Base-by-base conservation (phyloP, 2,329 filamentous ascomycete genomes). In the Shiraia bambusicola region DNA sequence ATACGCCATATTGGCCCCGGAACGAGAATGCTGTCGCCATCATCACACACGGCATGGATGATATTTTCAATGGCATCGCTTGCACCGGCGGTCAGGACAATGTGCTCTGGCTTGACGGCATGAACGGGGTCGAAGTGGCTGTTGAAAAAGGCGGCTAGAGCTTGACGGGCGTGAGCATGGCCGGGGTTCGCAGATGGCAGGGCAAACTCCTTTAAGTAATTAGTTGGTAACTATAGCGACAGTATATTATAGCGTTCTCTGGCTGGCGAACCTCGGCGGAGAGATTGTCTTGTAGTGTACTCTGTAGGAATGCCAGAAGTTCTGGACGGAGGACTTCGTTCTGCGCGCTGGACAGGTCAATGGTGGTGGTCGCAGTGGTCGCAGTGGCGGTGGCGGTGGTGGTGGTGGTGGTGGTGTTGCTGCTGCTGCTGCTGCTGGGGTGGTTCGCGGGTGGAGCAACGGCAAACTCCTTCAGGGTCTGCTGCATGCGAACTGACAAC, bases 1-100 rank as follows among this genome's bases (percentile, higher is more conserved):
- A 44, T 51, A 64, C 61, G 45, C 61, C 62, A 65, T 33, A 54
- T 55, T 12, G 62, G 62, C 2, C 62, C 62, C 6, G 61, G 61
- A 5, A 63, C 47, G n/a, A 65, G 49, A 12, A 65, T 49, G 26
- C 56, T 58, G 29, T 65, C 62, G 7, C 59, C 62, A 31, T 62
- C 58, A 19, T 64, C 59, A 36, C 62, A 65, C 2, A 65, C 46
- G 6, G 57, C 45, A 22, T 64, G 50, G 15, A 65, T 48, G 8
- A 62, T 26, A 13, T 41, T 57, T 19, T 63, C 60, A 13, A 65
- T 47, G 1, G 58, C 59, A 37, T 62, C 59, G 12, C 47, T 52
- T 2, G 54, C 56, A 9, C 62, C 61, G 0, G 59, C 57, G 11
- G 60, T 62, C 25, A 62, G 34, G 2, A 60, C 59, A 17, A 65